Base-by-base conservation (phyloP, 148 eudicot genomes). In the Rhododendron mucronatum region DNA sequence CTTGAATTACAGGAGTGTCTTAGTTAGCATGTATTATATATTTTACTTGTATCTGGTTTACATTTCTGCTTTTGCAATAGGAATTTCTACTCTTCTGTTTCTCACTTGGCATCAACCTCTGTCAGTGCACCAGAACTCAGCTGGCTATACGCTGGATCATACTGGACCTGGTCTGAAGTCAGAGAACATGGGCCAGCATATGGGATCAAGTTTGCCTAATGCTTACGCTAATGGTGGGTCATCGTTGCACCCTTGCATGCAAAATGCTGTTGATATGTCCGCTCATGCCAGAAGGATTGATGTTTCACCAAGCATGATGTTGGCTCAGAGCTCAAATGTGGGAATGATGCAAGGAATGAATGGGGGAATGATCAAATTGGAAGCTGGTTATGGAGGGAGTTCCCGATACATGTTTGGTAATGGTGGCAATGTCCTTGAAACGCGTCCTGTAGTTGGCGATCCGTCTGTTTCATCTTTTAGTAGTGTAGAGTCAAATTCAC, bases 111-210 rank as follows among this genome's bases (percentile, higher is more conserved):
- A 47, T 57, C 35, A 14, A 35, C 44, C 26, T 78, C 28, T 86
- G 75, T 75, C 91, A 96, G 99, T 90, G 90, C 96, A 94, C 88
- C 99, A 88, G 82, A 92, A 85, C 85, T 87, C 93, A 69, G 89
- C 91, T 50, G 89, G 91, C 88, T 90, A 92, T 88, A 82, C 91
- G 30, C 82, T 92, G 12, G 92, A 92, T 83, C 94, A 89, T 80
- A 83, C 85, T 26, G 90, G 91, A 73, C 88, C 89, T 26, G 83
- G 92, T 85, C 57, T 90, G 48, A 92, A 89, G 91, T 89, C 91
- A 69, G 95, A 93, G 82, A 93, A 76, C 90, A 89, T 95, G 86
- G 91, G 89, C 84, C 89, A 90, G 63, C 61, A 90, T 77, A 80
- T 91, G 61, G 81, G 89, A 88, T 78, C 92, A 65, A 86, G 69